Percentiles rank a stretch among this genome's conserved stretches.
Conservation (phyloP, 768 basidiomycete species). For the Naganishia antarctica region DNA sequence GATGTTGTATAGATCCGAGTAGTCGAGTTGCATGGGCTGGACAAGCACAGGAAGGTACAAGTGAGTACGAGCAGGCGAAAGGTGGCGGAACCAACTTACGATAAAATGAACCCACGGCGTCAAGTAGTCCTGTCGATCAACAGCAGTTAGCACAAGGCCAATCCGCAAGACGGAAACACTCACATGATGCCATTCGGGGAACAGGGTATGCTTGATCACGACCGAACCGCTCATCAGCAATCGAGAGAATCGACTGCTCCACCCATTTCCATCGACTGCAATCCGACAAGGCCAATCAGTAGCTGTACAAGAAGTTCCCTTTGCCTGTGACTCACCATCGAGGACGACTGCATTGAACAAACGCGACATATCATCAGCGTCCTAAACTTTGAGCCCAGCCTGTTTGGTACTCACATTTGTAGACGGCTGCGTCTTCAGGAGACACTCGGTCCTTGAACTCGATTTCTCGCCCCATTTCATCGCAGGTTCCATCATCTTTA, state of each 20-base stretch:
- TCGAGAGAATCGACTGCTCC: slow-evolving; percentile 47
- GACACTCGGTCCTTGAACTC: slow-evolving; percentile 38
- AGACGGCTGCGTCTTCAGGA: slow-evolving; percentile 41
- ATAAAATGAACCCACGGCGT: slow-evolving; percentile 51
- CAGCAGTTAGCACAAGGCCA: background rate
- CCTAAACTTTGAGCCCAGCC: background rate
- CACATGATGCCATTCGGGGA: slow-evolving; percentile 45
- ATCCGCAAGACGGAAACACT: background rate
- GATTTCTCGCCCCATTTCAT: slow-evolving; percentile 44
- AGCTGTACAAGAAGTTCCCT: background rate
- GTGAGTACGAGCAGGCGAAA: background rate
- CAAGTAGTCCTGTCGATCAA: slow-evolving; percentile 42
- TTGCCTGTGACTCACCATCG: slow-evolving; percentile 26
- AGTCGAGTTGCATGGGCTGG: slow-evolving; percentile 47
- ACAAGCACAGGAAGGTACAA: background rate
- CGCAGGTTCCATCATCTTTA: slow-evolving; percentile 46
- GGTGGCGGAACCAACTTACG: slow-evolving; percentile 34
- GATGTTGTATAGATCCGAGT: slow-evolving; percentile 47
- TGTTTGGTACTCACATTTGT: slow-evolving; percentile 43
- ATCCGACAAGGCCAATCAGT: slow-evolving; percentile 29
- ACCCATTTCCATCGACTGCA: slow-evolving; percentile 49
- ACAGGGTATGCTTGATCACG: slow-evolving; percentile 48
- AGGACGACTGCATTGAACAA: slow-evolving; percentile 22
- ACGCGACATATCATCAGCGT: slow-evolving; percentile 8
- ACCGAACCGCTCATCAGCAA: slow-evolving; percentile 46